phyloP scores from a whole-genome alignment of 768 basidiomycete species.

The Candolleomyces aberdarensis region DNA sequence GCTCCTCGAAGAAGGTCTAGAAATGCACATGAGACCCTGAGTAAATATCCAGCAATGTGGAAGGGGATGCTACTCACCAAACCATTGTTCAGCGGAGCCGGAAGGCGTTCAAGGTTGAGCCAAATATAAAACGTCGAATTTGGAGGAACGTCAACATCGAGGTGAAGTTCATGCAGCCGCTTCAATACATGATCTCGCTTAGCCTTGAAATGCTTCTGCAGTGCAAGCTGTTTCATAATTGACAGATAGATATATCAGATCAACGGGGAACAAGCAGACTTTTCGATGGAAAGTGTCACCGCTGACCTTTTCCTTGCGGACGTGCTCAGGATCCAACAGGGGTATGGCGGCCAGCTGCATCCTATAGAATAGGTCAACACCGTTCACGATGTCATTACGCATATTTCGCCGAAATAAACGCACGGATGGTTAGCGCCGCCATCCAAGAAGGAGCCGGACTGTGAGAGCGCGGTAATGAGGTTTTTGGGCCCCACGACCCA shows the following conservation, averaged over 20 bases:
- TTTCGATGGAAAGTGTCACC: constrained; percentile 1
- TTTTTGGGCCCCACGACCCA: constrained; percentile 93
- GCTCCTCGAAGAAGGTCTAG: constrained; percentile 90
- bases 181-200: constrained; percentile 89
- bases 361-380: constrained; percentile 28
- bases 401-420: constrained; percentile 21
- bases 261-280: background rate
- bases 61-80: constrained; percentile 42
- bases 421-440: constrained; percentile 94
- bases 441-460: constrained; percentile 91
- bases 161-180: constrained; percentile 73
- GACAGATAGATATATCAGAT: background rate
- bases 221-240: constrained; percentile 49
- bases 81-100: constrained; percentile 83
- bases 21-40: background rate
- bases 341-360: constrained; percentile 88
- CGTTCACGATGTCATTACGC: background rate
- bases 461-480: constrained; percentile 85
- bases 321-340: constrained; percentile 70
- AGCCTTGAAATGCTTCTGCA: constrained; percentile 86
- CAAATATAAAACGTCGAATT: constrained; percentile 91
- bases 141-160: constrained; percentile 76
- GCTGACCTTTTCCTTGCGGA: constrained; percentile 62
- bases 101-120: constrained; percentile 80
- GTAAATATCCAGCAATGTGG: background rate